Conservation (phyloP, 2,329 filamentous ascomycete species). For the Helminthosporium solani region DNA sequence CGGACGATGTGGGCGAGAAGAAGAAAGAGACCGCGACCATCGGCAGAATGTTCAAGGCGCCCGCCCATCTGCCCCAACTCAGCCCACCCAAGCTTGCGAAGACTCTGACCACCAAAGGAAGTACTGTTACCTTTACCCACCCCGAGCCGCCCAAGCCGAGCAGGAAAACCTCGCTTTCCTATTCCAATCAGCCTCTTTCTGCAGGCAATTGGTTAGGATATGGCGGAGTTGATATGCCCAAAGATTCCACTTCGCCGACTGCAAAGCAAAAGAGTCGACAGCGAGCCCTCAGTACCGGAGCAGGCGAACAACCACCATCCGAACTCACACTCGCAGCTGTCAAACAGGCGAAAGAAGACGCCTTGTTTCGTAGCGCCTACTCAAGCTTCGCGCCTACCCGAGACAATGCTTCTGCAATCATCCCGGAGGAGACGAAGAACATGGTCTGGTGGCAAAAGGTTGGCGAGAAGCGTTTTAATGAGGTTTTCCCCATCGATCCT, state of each 20-base stretch:
- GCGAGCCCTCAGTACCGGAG: constrained; percentile 65
- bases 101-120: constrained; percentile 62
- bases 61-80: constrained; percentile 63
- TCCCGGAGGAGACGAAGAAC: constrained; percentile 66
- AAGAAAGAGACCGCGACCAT: constrained; percentile 64
- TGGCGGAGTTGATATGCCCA: constrained; percentile 46
- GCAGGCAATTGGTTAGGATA: constrained; percentile 67
- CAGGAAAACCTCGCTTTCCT: constrained; percentile 51
- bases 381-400: constrained; percentile 76
- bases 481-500: constrained; percentile 59
- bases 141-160: constrained; percentile 54
- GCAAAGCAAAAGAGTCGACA: constrained; percentile 69
- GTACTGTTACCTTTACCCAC: constrained; percentile 52
- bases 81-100: constrained; percentile 73
- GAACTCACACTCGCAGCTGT: constrained; percentile 42
- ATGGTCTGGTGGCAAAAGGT: constrained; percentile 75
- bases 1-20: constrained; percentile 40
- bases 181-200: constrained; percentile 65
- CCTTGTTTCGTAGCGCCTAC: constrained; percentile 73
- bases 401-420: constrained; percentile 70
- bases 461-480: constrained; percentile 66
- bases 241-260: constrained; percentile 58
- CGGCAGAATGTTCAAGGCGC: constrained; percentile 72
- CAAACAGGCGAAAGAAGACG: constrained; percentile 67
- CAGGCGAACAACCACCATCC: constrained; percentile 56